These are phyloP conservation scores for Citrullus colocynthis DNA, from an alignment of 306 rosid species.

Conservation along the genomic window DNA sequence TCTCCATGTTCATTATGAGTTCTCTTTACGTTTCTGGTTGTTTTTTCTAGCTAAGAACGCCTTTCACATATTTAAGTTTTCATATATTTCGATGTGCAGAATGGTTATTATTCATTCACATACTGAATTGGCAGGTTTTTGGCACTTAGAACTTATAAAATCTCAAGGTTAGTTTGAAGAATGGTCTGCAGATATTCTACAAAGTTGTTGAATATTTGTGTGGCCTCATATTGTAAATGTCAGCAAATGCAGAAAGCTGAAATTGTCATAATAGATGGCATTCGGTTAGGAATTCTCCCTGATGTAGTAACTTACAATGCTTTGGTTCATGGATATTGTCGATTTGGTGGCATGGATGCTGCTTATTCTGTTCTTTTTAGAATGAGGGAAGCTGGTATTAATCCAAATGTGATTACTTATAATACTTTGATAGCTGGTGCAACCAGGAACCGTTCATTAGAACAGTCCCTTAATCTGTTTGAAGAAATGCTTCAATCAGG, in stretches of 20 bases:
- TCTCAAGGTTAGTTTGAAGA: neutral
- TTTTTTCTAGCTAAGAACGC: neutral
- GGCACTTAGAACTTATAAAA: neutral
- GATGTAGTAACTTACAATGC: conserved; percentile 60
- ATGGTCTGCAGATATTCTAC: conserved; percentile 49
- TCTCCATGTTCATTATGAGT: neutral
- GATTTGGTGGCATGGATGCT: conserved; percentile 33
- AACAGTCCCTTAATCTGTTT: conserved; percentile 36
- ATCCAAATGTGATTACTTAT: conserved; percentile 55
- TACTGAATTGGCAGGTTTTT: neutral
- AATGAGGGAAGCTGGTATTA: conserved; percentile 63
- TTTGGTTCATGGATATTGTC: conserved; percentile 54
- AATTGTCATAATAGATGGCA: conserved; percentile 37
- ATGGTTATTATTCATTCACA: neutral
- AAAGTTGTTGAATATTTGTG: conserved; percentile 49
- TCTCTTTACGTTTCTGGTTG: neutral
- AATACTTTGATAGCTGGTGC: conserved; percentile 59
- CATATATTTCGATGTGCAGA: neutral
- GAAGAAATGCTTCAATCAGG: conserved; percentile 49
- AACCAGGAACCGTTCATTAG: conserved; percentile 20
- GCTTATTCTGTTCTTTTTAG: conserved; percentile 41
- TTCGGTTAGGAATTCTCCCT: conserved; percentile 55
- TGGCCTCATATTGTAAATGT: conserved; percentile 42
- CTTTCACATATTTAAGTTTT: neutral
- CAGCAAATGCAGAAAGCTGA: conserved; percentile 44